These are phyloP conservation scores for Agaricus bisporus DNA, from an alignment of 768 basidiomycete genomes.

Conservation along the genomic window DNA sequence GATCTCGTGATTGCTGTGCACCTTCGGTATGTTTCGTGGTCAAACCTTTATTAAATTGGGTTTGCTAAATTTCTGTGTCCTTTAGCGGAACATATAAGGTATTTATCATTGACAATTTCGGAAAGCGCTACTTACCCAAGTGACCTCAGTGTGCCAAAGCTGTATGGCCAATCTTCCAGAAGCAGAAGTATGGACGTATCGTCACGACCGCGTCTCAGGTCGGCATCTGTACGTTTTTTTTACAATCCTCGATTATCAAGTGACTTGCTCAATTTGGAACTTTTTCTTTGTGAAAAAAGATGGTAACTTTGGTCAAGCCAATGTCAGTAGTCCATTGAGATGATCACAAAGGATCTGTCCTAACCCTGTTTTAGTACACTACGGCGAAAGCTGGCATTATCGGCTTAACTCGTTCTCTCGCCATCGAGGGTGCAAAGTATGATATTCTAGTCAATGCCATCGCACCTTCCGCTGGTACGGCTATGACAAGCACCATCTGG, in stretches of 20 bases:
- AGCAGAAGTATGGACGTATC: constrained; percentile 94
- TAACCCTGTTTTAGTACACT: constrained; percentile 51
- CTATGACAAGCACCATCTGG: constrained; percentile 87
- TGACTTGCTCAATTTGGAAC: neutral
- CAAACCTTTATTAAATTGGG: neutral
- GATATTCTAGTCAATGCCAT: constrained; percentile 86
- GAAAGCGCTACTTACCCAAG: neutral
- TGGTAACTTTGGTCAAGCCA: constrained; percentile 94
- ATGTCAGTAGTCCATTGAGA: constrained; percentile 36
- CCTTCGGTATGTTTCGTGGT: constrained; percentile 41
- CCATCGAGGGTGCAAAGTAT: constrained; percentile 88
- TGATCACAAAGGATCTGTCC: neutral
- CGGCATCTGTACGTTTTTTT: constrained; percentile 71
- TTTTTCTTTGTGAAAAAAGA: constrained; percentile 35
- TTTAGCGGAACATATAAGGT: constrained; percentile 83
- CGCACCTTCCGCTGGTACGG: constrained; percentile 84
- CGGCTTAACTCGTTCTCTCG: constrained; percentile 84
- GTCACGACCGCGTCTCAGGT: constrained; percentile 91
- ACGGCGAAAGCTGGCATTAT: constrained; percentile 92
- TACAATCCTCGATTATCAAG: neutral
- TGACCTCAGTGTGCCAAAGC: constrained; percentile 77
- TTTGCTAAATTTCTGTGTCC: constrained; percentile 1
- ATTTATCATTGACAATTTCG: neutral
- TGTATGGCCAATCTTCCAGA: constrained; percentile 94
- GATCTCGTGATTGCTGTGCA: constrained; percentile 87